Evolutionary conservation across 1,284 basidiomycete genomes (phyloP), one percentile per base, ranked within the genome.

Genomic region (Sporisorium reilianum): DNA sequence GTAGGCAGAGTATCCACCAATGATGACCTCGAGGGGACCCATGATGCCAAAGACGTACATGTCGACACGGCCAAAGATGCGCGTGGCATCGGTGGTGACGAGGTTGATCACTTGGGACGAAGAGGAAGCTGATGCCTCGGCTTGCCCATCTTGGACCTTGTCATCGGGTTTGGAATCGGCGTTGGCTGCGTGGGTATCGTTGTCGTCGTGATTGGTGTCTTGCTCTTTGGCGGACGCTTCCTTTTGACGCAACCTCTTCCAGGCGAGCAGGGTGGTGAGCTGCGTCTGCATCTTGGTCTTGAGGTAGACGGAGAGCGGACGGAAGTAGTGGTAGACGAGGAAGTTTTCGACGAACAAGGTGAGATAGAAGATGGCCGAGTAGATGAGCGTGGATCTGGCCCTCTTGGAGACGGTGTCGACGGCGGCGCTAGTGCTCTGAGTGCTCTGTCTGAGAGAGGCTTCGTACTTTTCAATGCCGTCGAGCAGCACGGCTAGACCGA

Each of bases 91-190:
- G 14, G 70, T 73, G 10, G 64, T 73, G n/a, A 73, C 55, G 16
- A 73, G 57, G n/a, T 73, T 73, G 49, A 73, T 63, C 9, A 73
- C 70, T 23, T 66, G 64, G 5, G 69, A 72, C n/a, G 57, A 36
- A 14, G 60, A 55, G 1, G 51, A 46, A 11, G 26, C 38, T 6
- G 61, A 50, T 0, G 32, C 25, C 25, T 49, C 61, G 0, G 42
- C 34, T 7, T 26, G 25, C 8, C n/a, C n/a, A n/a, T n/a, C n/a
- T n/a, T 26, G 2, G 10, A 8, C 32, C 1, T 9, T 23, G 12
- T 34, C 18, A 6, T 49, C n/a, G 38, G 38, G 20, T 18, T 18
- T 14, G 9, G 41, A 12, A 22, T 34, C 9, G 18, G 42, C 9
- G 23, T 26, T 32, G 20, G 28, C 18, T 26, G 55, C 26, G 22